These are phyloP conservation scores for Kodamaea neixiangensis DNA, from an alignment of 805 yeast species.

Conservation along the genomic window DNA sequence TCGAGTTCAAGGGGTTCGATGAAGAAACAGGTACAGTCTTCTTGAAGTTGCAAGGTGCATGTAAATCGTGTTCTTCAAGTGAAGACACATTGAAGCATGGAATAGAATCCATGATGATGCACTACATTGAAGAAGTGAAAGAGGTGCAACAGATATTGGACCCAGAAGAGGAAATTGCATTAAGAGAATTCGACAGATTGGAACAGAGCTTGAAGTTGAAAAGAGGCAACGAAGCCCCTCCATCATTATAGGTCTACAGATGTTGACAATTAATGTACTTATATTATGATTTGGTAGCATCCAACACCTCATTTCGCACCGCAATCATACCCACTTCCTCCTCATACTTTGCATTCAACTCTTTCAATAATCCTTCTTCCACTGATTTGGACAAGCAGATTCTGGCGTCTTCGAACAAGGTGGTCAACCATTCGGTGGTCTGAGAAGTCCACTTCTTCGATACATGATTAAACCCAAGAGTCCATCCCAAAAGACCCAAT, in stretches of 20 bases:
- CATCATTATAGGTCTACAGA: constrained; percentile 16
- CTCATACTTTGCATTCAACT: constrained; percentile 28
- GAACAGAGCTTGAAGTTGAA: constrained; percentile 49
- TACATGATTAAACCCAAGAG: constrained; percentile 43
- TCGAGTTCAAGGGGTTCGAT: constrained; percentile 83
- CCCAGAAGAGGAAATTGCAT: constrained; percentile 70
- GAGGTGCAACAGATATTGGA: constrained; percentile 87
- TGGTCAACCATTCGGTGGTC: constrained; percentile 28
- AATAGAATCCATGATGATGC: constrained; percentile 95
- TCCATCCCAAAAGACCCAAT: constrained; percentile 38
- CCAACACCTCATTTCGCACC: constrained; percentile 9
- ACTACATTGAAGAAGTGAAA: constrained; percentile 92
- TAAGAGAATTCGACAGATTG: constrained; percentile 81
- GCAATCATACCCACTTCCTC: constrained; percentile 16
- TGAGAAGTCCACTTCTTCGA: constrained; percentile 37
- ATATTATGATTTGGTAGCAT: background rate
- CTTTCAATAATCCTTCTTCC: constrained; percentile 39
- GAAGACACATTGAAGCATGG: constrained; percentile 93
- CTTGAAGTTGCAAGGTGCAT: constrained; percentile 91
- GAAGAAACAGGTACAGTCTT: constrained; percentile 86
- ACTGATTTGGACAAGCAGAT: constrained; percentile 33
- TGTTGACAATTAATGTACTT: background rate
- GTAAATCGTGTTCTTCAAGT: constrained; percentile 89
- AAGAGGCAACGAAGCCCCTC: constrained; percentile 24
- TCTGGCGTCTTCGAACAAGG: constrained; percentile 38